These are phyloP conservation scores for Botrytis porri DNA, from an alignment of 2,329 filamentous ascomycete genomes.

Conservation along the genomic window DNA sequence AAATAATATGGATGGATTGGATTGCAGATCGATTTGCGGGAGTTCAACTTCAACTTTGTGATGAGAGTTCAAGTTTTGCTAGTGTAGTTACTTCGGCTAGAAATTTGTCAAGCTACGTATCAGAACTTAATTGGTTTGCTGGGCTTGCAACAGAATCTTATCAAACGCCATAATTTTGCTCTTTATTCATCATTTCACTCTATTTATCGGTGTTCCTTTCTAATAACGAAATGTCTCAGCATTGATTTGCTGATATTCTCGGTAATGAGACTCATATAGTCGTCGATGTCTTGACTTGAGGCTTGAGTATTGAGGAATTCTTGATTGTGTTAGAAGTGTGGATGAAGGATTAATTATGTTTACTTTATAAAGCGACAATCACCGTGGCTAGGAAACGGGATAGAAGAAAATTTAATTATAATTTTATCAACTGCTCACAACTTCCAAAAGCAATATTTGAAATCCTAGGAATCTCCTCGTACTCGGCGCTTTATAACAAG, in stretches of 20 bases:
- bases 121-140: no score
- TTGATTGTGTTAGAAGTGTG: not conserved
- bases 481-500: no score
- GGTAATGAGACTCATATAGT: not conserved
- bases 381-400: not conserved
- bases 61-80: not conserved
- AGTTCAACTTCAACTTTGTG: slow-evolving; percentile 9
- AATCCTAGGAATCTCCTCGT: not conserved
- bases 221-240: not conserved
- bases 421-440: not conserved
- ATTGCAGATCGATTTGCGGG: slow-evolving; percentile 16
- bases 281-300: not conserved
- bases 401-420: not conserved
- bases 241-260: not conserved
- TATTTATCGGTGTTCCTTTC: not conserved
- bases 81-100: no score
- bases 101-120: no score
- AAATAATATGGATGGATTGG: slow-evolving; percentile 17
- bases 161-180: no score
- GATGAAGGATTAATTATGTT: not conserved
- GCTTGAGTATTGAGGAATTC: no score
- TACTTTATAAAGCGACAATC: not conserved
- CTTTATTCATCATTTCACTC: no score
- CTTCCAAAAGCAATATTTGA: not conserved
- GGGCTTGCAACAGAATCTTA: no score